Base-by-base conservation (phyloP, 345 rosid genomes). In the Lepidium sativum region DNA sequence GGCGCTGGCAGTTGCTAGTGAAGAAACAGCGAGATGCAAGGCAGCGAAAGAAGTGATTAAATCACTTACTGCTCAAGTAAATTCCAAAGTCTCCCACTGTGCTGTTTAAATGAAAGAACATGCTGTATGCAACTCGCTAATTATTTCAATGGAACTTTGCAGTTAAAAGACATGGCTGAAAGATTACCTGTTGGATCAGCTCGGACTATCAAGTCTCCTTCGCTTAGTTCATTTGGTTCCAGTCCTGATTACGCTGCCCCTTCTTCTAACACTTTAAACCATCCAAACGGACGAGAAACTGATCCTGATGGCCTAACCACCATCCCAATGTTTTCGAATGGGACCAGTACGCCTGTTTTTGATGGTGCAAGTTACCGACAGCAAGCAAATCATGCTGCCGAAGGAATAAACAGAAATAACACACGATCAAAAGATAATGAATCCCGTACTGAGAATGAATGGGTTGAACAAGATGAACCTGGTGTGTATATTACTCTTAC, bases 21-120 rank as follows among this genome's bases (percentile, higher is more conserved):
- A 91, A 65, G 99, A 95, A 84, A 79, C 95, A 67, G 82, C 84
- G 20, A 95, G 86, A 81, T 95, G 97, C 83, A 88, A 88, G 77
- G 99, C 95, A 39, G 97, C 99, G n/a, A 95, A 95, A 68, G 99
- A 95, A 80, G 99, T 95, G 65, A 95, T 95, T 75, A 95, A 86
- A 77, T 88, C 99, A 1, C 91, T 95, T 52, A 95, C 99, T 51
- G 92, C 89, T 67, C 97, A 95, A 76, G 99, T 95, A 71, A 86
- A 79, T 55, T 38, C 12, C 2, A 17, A 32, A 65, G 0, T 33
- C 6, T 33, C 12, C 54, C 39, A 39, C 5, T 38, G 2, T 45
- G 40, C 41, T 54, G 15, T 37, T 54, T 3, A 17, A 13, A 13
- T 35, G 25, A 43, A 70, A 0, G 13, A 35, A 53, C 33, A 5